Conservation (phyloP, 306 rosid species). For the Bauhinia variegata region DNA sequence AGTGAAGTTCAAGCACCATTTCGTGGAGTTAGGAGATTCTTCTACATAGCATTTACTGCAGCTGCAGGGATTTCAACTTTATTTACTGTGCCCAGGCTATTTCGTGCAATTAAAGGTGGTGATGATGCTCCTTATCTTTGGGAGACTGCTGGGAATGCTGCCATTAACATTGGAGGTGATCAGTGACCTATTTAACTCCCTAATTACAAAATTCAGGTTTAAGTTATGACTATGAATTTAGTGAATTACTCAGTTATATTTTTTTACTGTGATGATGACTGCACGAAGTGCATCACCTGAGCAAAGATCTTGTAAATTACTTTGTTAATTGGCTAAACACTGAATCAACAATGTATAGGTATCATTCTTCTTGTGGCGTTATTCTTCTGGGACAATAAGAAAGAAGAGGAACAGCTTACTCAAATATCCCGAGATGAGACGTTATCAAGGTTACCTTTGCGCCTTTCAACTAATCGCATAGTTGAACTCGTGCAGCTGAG, state of each 20-base stretch:
- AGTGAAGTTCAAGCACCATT: constrained; percentile 99
- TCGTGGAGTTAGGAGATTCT: constrained; percentile 91
- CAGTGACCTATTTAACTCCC: constrained; percentile 34
- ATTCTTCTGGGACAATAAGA: constrained; percentile 93
- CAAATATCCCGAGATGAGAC: constrained; percentile 88
- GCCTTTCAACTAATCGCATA: constrained; percentile 91
- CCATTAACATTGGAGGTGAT: constrained; percentile 90
- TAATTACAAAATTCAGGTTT: constrained; percentile 33
- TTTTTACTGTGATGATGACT: constrained; percentile 22
- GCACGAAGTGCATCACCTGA: constrained; percentile 2
- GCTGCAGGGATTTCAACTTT: constrained; percentile 90
- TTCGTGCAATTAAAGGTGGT: constrained; percentile 73
- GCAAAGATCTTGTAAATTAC: constrained; percentile 31
- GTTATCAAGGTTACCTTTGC: constrained; percentile 88
- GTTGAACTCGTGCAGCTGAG: constrained; percentile 98
- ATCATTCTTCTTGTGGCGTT: constrained; percentile 73
- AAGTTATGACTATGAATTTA: constrained; percentile 19
- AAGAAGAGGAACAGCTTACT: constrained; percentile 91
- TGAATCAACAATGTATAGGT: constrained; percentile 83
- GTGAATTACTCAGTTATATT: constrained; percentile 6
- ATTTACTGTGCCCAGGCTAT: constrained; percentile 71
- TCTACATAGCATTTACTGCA: constrained; percentile 76
- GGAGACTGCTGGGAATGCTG: constrained; percentile 89
- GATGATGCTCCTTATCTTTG: constrained; percentile 82
- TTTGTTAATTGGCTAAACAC: constrained; percentile 65